phyloP scores from a whole-genome alignment of 257 asterid species.

The Salvia rosmarinus region DNA sequence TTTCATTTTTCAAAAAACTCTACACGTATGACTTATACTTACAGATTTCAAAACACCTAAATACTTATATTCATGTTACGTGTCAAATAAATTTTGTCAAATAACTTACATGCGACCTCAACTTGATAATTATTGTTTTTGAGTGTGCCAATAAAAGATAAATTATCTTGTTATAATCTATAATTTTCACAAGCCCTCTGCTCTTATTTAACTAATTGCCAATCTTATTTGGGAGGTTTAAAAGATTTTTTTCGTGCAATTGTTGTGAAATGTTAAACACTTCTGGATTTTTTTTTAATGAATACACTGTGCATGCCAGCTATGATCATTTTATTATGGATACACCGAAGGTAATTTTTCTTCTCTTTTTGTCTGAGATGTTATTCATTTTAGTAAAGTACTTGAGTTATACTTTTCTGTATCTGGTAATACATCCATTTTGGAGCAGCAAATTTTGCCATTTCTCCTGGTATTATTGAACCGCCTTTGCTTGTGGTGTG shows the following conservation, averaged over 20 bases:
- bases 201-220: background rate
- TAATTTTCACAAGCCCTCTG: background rate
- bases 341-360: background rate
- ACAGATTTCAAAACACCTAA: background rate
- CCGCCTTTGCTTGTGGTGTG: background rate
- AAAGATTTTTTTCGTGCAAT: background rate
- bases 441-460: background rate
- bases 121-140: background rate
- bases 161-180: background rate
- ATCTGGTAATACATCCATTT: background rate
- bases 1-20: background rate
- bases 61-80: background rate
- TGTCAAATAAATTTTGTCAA: conserved; percentile 2
- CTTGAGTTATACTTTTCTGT: too few relatives aligned
- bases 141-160: background rate
- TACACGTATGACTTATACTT: background rate
- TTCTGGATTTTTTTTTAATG: background rate
- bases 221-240: background rate
- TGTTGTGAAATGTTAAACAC: background rate
- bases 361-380: background rate
- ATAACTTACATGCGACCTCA: background rate
- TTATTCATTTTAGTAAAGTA: background rate
- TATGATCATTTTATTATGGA: background rate
- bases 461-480: background rate
- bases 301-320: background rate